Conservation (phyloP, 257 asterid species). For the Nicotiana paniculata region DNA sequence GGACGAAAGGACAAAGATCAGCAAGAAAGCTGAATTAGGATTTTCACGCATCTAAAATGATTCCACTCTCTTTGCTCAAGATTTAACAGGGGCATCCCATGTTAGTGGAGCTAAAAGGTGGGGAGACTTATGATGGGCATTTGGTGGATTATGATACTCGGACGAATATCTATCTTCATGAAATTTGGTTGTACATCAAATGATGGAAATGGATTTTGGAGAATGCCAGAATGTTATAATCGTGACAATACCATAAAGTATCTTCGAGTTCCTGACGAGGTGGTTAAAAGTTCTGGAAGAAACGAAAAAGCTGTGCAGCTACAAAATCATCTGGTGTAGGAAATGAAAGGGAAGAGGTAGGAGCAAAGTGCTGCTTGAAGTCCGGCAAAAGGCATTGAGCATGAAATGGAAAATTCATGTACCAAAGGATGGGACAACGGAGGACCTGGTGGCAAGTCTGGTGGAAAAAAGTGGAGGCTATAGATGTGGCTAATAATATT, state of each 20-base stretch:
- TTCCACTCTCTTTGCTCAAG: constrained; percentile 91
- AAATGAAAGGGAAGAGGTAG: constrained; percentile 65
- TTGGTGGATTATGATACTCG: constrained; percentile 92
- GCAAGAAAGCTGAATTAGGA: background rate
- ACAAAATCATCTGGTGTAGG: constrained; percentile 56
- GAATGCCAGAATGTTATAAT: constrained; percentile 95
- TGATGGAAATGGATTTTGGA: constrained; percentile 95
- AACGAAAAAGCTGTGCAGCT: constrained; percentile 48
- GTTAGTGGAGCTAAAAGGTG: constrained; percentile 93
- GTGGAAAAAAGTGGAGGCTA: constrained; percentile 39
- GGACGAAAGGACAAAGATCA: background rate
- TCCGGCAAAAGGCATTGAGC: constrained; percentile 37
- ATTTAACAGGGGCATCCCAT: constrained; percentile 94
- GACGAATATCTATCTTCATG: constrained; percentile 99
- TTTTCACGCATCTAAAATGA: constrained; percentile 1
- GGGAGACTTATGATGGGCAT: constrained; percentile 95
- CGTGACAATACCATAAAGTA: constrained; percentile 47
- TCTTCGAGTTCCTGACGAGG: constrained; percentile 93
- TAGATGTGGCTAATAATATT: constrained; percentile 26
- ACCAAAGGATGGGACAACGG: constrained; percentile 46
- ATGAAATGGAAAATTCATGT: constrained; percentile 48
- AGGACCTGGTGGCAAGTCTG: constrained; percentile 32
- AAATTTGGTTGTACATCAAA: constrained; percentile 87
- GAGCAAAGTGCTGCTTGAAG: constrained; percentile 38
- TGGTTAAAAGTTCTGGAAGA: constrained; percentile 62